These are phyloP conservation scores for Globisporangium nunn DNA, from an alignment of 352 stramenopile genomes.

Conservation along the genomic window DNA sequence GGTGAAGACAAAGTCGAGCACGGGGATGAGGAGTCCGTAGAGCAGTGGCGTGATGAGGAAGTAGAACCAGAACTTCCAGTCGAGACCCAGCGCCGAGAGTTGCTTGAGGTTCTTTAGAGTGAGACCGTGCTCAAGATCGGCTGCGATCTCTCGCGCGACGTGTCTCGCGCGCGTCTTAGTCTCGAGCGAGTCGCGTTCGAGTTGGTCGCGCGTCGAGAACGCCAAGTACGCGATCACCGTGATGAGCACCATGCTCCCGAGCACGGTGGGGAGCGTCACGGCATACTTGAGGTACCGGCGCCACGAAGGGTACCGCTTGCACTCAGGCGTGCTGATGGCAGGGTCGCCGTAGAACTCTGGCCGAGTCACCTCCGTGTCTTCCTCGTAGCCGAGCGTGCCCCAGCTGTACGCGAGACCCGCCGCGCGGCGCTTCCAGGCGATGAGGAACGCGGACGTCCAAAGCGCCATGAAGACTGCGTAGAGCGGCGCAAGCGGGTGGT, in stretches of 20 bases:
- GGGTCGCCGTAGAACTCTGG: constrained; percentile 75
- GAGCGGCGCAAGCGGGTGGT: constrained; percentile 67
- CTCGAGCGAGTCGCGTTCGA: constrained; percentile 39
- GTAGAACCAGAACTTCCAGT: constrained; percentile 82
- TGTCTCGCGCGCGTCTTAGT: constrained; percentile 31
- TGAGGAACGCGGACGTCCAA: constrained; percentile 84
- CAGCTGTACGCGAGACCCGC: constrained; percentile 81
- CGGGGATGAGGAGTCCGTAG: constrained; percentile 79
- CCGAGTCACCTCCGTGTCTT: constrained; percentile 74
- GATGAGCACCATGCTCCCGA: constrained; percentile 44
- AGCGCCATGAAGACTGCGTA: constrained; percentile 89
- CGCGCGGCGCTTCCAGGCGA: constrained; percentile 80
- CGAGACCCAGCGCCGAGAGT: constrained; percentile 51
- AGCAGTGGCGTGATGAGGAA: constrained; percentile 78
- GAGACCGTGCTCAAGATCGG: constrained; percentile 34
- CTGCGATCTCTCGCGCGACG: constrained; percentile 42
- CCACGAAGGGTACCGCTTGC: constrained; percentile 59
- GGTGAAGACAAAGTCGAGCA: constrained; percentile 83
- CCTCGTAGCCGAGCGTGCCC: constrained; percentile 88
- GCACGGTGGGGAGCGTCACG: constrained; percentile 56
- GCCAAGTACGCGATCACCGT: constrained; percentile 55
- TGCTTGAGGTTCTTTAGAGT: constrained; percentile 49
- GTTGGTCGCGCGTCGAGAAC: constrained; percentile 78
- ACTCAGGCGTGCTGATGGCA: constrained; percentile 19
- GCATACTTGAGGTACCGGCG: constrained; percentile 74